phyloP scores from a whole-genome alignment of 208 protist species.

The Phytomonas sp. region DNA sequence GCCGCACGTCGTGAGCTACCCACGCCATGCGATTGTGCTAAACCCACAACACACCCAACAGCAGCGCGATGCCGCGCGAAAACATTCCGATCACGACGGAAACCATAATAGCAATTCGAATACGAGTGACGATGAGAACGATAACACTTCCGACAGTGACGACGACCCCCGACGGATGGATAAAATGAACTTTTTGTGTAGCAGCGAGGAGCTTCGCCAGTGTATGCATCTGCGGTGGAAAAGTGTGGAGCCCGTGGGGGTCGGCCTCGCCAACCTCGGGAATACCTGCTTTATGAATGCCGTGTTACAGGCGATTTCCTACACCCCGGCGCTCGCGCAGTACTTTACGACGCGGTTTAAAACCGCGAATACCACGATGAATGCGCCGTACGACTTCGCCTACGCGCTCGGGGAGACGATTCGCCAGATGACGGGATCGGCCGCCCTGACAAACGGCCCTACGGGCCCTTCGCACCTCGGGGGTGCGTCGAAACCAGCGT shows the following conservation, averaged over 20 bases:
- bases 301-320: conserved; percentile 78
- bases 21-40: conserved; percentile 78
- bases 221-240: conserved; percentile 62
- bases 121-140: conserved; percentile 15
- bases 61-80: conserved; percentile 12
- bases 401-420: conserved; percentile 74
- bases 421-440: conserved; percentile 27
- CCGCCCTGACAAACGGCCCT: background rate
- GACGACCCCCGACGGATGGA: conserved; percentile 63
- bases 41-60: conserved; percentile 76
- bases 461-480: background rate
- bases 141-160: conserved; percentile 35
- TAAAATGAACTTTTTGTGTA: conserved; percentile 38
- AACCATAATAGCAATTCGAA: background rate
- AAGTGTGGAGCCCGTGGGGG: conserved; percentile 33
- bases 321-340: conserved; percentile 79
- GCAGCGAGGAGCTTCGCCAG: conserved; percentile 34
- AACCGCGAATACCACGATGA: conserved; percentile 33
- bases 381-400: conserved; percentile 74
- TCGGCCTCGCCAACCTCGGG: conserved; percentile 77
- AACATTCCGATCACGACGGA: background rate
- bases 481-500: conserved; percentile 14
- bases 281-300: conserved; percentile 90
- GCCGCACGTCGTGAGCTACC: conserved; percentile 74
- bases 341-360: conserved; percentile 69